These are phyloP conservation scores for Prasinococcaceae sp. DNA, from an alignment of 139 green algal species.

Conservation along the genomic window DNA sequence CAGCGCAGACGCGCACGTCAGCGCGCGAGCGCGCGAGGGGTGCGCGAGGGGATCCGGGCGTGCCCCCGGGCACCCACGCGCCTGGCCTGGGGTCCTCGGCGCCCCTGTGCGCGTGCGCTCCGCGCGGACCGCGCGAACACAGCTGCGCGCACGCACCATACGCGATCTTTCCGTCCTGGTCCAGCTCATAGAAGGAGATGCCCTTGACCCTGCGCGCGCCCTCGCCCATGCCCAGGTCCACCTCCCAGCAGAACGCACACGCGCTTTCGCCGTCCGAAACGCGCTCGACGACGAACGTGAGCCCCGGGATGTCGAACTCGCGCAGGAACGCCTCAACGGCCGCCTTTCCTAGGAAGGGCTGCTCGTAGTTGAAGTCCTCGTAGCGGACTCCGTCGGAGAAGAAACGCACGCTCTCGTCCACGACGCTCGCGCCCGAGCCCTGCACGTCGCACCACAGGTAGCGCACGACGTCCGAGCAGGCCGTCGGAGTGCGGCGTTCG, in stretches of 20 bases:
- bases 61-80: too few species aligned
- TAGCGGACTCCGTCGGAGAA: constrained; percentile 4
- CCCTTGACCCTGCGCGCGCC: neutral
- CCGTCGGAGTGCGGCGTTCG: neutral
- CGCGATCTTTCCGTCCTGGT: neutral
- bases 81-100: too few species aligned
- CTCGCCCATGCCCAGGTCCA: constrained; percentile 11
- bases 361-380: constrained; percentile 10
- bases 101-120: too few species aligned
- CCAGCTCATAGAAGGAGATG: constrained; percentile 6
- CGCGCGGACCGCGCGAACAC: too few species aligned
- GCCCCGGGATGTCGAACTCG: constrained; percentile 8
- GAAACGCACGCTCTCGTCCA: neutral
- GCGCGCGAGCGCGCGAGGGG: too few species aligned
- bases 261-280: neutral
- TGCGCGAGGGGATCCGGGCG: too few species aligned
- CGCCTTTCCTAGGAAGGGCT: constrained; percentile 3
- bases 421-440: neutral
- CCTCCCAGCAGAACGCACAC: constrained; percentile 3
- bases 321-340: neutral
- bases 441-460: constrained; percentile 11
- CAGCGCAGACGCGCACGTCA: too few species aligned
- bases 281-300: constrained; percentile 2
- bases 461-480: neutral
- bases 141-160: too few species aligned